A percentile compares a stretch with the other conserved stretches of the same genome.
Conservation (phyloP, 2,329 filamentous ascomycete genomes). For the Phialophora verrucosa region DNA sequence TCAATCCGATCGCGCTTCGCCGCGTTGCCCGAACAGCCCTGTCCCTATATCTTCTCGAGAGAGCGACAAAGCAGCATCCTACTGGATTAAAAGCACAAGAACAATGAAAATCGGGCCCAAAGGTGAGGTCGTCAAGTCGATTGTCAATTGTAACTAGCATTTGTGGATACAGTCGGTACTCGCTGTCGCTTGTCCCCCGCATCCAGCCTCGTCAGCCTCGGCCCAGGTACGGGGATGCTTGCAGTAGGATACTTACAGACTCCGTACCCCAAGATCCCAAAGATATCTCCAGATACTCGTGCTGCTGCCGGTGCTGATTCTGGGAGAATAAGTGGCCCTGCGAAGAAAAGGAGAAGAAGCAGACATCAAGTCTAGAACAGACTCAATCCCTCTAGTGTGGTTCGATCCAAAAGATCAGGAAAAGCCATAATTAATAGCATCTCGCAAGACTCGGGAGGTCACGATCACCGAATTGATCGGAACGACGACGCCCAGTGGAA, state of each 20-base stretch:
- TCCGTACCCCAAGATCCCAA: background rate
- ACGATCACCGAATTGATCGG: background rate
- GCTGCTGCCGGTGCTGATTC: background rate
- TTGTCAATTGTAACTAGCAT: background rate
- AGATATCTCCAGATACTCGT: background rate
- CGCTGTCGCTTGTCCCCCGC: background rate
- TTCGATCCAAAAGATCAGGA: too few relatives aligned
- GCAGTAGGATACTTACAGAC: too few relatives aligned
- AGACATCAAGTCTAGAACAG: too few relatives aligned
- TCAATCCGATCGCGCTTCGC: background rate
- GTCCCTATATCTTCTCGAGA: background rate
- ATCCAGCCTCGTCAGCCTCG: conserved; percentile 24
- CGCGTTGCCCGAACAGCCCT: background rate
- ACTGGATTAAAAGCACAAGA: background rate
- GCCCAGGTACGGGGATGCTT: background rate
- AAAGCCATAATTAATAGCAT: too few relatives aligned
- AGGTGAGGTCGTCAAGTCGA: background rate
- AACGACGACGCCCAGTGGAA: background rate
- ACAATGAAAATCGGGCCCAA: background rate
- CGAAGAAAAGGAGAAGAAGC: too few relatives aligned
- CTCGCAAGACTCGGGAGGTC: background rate
- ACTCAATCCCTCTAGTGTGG: too few relatives aligned
- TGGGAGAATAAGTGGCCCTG: background rate
- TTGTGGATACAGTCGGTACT: background rate
- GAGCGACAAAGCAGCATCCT: background rate